A percentile compares a stretch with the other conserved stretches of the same genome.
phyloP scores from a whole-genome alignment of 305 asterid species.

The Lippia alba region DNA sequence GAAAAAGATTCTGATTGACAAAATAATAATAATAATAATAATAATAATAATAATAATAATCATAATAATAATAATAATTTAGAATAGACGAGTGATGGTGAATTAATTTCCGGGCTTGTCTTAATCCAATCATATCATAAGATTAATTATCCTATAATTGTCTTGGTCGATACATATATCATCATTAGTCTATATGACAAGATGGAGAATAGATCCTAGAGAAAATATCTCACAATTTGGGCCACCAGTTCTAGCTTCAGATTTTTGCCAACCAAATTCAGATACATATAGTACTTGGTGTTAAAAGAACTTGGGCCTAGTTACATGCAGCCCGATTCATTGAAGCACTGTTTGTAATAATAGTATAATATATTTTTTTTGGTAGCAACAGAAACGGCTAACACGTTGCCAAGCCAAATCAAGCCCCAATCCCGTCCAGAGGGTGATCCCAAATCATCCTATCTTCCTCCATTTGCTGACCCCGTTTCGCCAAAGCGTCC shows the following conservation, averaged over 20 bases:
- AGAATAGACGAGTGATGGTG: not conserved
- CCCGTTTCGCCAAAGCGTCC: too few species aligned
- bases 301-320: too few species aligned
- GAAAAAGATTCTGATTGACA: conserved; percentile 13
- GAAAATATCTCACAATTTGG: not conserved
- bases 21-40: not conserved
- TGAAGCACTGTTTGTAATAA: too few species aligned
- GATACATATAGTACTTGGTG: not conserved
- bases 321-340: too few species aligned
- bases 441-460: too few species aligned
- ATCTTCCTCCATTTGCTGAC: too few species aligned
- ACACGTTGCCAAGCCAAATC: too few species aligned
- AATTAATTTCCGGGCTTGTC: not conserved
- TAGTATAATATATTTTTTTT: too few species aligned
- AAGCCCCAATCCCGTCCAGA: too few species aligned
- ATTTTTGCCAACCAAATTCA: not conserved
- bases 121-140: not conserved
- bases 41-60: not conserved
- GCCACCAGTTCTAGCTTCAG: not conserved
- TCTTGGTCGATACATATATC: not conserved
- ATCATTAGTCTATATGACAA: conserved; percentile 15
- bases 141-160: not conserved
- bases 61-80: not conserved
- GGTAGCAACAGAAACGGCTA: too few species aligned
- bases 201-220: not conserved